Conservation (phyloP, 2,329 filamentous ascomycete genomes). For the Sordariomycetes sp. region DNA sequence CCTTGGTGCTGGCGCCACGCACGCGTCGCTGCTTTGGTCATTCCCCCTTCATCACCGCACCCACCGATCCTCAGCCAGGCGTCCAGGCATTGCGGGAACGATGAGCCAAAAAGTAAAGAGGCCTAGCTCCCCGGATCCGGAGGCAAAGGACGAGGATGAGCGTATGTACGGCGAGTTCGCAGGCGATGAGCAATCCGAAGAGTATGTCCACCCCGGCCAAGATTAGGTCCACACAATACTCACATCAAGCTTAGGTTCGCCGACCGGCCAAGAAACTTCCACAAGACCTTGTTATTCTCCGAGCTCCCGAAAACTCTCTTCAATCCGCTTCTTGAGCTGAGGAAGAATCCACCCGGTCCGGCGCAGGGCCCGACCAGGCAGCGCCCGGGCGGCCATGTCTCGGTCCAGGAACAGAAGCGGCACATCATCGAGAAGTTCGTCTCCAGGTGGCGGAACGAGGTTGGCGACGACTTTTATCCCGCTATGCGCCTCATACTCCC, state of each 20-base stretch:
- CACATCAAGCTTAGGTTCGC: constrained; percentile 49
- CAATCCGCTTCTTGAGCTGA: constrained; percentile 66
- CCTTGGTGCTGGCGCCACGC: background rate
- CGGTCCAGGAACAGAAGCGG: constrained; percentile 64
- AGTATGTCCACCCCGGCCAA: background rate
- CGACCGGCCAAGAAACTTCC: constrained; percentile 68
- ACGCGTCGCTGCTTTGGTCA: background rate
- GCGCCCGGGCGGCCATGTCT: constrained; percentile 38
- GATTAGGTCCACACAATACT: background rate
- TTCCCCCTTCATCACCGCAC: background rate
- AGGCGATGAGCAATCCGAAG: background rate
- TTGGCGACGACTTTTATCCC: constrained; percentile 87
- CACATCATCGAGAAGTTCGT: constrained; percentile 82
- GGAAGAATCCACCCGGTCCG: constrained; percentile 54
- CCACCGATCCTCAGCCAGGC: background rate
- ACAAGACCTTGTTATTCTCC: constrained; percentile 69
- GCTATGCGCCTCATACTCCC: constrained; percentile 84
- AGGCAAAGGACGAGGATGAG: constrained; percentile 34
- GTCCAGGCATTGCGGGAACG: background rate
- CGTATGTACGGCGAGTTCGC: constrained; percentile 29
- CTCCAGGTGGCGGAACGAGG: constrained; percentile 70
- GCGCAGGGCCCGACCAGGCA: constrained; percentile 39
- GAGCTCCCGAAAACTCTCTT: constrained; percentile 68
- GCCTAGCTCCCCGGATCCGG: constrained; percentile 15
- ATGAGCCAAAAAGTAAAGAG: constrained; percentile 17